Base-by-base conservation (phyloP, 495 filamentous ascomycete genomes). In the Cercophora newfieldiana region DNA sequence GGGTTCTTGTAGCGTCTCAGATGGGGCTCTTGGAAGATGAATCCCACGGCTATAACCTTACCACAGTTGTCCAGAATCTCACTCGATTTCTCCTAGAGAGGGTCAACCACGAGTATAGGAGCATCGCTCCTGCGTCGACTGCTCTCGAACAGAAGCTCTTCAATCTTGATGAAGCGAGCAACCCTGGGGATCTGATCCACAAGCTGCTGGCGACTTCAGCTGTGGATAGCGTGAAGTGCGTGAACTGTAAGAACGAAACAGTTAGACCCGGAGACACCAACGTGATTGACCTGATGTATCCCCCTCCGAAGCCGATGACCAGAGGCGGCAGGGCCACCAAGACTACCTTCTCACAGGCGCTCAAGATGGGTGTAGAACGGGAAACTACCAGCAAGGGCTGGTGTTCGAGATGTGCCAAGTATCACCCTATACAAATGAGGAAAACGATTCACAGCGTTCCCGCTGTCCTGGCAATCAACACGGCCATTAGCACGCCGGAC, bases 201-300 rank as follows among this genome's bases (percentile, higher is more conserved):
- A 58, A 75, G 71, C 59, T 79, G 1, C 74, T 84, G 16, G 72
- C 73, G 59, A 83, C 79, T 0, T 73, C 71, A 2, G 77, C 83
- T 0, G 77, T 79, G 0, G 81, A 78, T 14, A 85, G 83, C 4
- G 93, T 95, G 61, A 86, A 87, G 53, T 99, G 95, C 70, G 88
- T 89, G 74, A 88, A 88, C 69, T 99, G 95, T 75, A 81, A 85
- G 26, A 91, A 88, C 71, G 93, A 97, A 74, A 90, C n/a, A n/a
- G n/a, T n/a, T n/a, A 85, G 25, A 86, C 86, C 0, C 84, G 89
- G 62, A 81, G 10, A 84, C 84, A 88, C 89, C 1, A 87, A 88
- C 71, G 88, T 91, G n/a, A 92, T 89, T 65, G 94, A 97, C 54
- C 79, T 99, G 29, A 81, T 91, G 30, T 99, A 99, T 73, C 90